Evolutionary conservation across 2,329 filamentous ascomycete species (phyloP), one percentile per base, ranked within the genome.

Genomic region (Reticulascus tulasneorum): DNA sequence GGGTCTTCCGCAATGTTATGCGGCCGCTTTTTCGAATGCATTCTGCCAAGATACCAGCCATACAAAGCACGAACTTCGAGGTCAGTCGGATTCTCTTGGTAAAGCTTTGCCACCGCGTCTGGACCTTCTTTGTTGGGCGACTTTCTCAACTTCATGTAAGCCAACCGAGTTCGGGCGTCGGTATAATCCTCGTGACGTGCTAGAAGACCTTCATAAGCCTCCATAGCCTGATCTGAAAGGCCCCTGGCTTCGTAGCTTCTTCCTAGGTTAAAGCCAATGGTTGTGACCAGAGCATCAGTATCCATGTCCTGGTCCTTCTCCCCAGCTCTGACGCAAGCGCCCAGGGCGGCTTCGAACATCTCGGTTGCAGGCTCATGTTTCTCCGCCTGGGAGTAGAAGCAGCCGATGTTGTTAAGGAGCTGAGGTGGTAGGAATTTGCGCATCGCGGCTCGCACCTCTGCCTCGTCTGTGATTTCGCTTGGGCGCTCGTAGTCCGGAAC

Each of bases 251-350:
- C 93, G 52, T 96, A 96, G 39, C 89, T 94, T 39, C 93, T 79
- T 19, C 86, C 93, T 25, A 98, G 78, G 53, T 97, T 98, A 73
- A 93, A 98, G 57, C 88, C 95, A 58, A 98, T 94, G 4, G 90
- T 95, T 1, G 91, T 95, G 18, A 97, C 84, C 5, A 98, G 72
- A 11, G 89, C 88, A 62, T 98, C 93, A 0, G 84, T 90, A 55
- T 97, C 93, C 44, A 83, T 75, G 2, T 79, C 77, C 34, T 83
- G 76, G 26, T 89, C 84, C 50, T 79, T 83, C 51, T 88, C 82
- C 29, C 81, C 79, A 44, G 88, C 82, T 50, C 85, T 84, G 50
- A 94, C 81, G 54, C 90, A 96, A 12, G 91, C 87, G 45, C 84
- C 84, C 35, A 98, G 67, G 0, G 90, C 93, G n/a, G 86, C 82